Base-by-base conservation (phyloP, 2,329 filamentous ascomycete genomes). In the Geosmithia morbida region DNA sequence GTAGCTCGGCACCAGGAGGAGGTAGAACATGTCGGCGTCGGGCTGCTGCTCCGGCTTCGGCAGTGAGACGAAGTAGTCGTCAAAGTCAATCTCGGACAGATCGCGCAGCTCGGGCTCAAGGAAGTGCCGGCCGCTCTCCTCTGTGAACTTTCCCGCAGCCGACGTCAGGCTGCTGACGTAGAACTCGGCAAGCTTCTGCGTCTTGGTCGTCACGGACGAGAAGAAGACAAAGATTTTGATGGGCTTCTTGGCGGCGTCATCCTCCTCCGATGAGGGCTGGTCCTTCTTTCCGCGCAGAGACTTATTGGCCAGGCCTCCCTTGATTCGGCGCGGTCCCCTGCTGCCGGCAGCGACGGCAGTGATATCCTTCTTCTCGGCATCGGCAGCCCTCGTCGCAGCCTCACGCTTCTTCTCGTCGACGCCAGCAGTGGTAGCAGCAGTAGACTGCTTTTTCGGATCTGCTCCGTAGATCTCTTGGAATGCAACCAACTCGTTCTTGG, bases 1-100 rank as follows among this genome's bases (percentile, higher is more conserved):
- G 69, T 96, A 97, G 52, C 85, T 89, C 0, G 90, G 92, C 3
- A 96, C 65, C 39, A 97, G 67, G 48, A 97, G 72, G 40, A 94
- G 70, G 64, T 97, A 98, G 55, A 96, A 81, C 55, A 82, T 77
- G 51, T 81, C 78, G 2, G 74, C 64, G n/a, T 70, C 62, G 2
- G 68, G 60, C 22, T 67, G 61, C 11, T 40, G 19, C 7, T 42
- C 20, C 11, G 33, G 33, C 59, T 85, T 85, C 0, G 89, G 87
- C 1, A 81, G 77, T 2, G 74, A 76, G 49, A 94, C 79, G 59
- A 97, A 97, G 64, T 84, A 95, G 58, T 96, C 88, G 56, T 98
- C 90, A 56, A 90, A 86, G 56, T 97, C 90, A 47, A 94, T 75
- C 51, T 95, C 82, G 2, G 89, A 81, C 22, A 97, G 67, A 57